Conservation (phyloP, 225 moss, liverwort and hornwort species). For the Pleurozium schreberi region DNA sequence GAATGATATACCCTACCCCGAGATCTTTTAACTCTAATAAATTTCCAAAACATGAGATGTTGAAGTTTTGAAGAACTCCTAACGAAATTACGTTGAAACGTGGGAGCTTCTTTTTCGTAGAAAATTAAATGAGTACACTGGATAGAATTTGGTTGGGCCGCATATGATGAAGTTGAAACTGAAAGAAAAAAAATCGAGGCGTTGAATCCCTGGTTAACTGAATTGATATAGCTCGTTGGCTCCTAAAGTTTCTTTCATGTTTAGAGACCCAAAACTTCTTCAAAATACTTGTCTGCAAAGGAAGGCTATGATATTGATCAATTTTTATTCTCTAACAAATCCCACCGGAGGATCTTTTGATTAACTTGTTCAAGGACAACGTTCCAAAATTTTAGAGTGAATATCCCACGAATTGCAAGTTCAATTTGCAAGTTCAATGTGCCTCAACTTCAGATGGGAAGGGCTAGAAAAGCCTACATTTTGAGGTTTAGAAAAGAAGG, state of each 20-base stretch:
- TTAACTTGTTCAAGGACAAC: background rate
- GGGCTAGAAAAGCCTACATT: background rate
- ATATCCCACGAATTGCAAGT: background rate
- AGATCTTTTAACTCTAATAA: background rate
- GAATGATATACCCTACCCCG: background rate
- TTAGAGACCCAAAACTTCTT: background rate
- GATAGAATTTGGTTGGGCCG: background rate
- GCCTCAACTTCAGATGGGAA: background rate
- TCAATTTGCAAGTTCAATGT: too few species aligned
- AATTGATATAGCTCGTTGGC: background rate
- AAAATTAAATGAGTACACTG: background rate
- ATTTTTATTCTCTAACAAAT: background rate
- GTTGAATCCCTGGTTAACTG: background rate
- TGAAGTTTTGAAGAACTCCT: background rate
- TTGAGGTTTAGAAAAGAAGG: background rate
- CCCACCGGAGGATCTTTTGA: background rate
- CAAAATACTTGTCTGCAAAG: background rate
- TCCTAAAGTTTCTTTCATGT: background rate
- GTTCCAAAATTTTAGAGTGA: background rate
- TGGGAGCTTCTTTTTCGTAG: background rate
- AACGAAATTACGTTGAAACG: background rate
- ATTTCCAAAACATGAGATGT: background rate
- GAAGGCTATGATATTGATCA: background rate
- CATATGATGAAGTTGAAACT: background rate
- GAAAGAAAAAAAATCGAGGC: background rate